Evolutionary conservation across 2,329 filamentous ascomycete species (phyloP).

Genomic region (Hypoxylon sp.): DNA sequence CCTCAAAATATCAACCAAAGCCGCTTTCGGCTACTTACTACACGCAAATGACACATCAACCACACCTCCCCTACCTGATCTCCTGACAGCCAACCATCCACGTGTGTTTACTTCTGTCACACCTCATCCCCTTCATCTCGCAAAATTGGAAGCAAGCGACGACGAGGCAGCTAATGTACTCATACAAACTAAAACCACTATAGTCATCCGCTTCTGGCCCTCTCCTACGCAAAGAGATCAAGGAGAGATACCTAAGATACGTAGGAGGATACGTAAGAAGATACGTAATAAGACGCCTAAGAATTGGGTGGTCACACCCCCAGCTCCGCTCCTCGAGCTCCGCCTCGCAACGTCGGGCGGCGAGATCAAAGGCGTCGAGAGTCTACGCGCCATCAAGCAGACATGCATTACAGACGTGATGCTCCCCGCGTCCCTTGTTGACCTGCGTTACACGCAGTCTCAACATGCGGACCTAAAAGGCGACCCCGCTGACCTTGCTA

Average conservation of each 20-base stretch:
- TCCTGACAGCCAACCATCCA: constrained; percentile 42
- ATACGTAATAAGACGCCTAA: too few relatives aligned
- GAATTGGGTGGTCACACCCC: constrained; percentile 37
- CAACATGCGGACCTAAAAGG: constrained; percentile 54
- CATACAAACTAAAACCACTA: constrained; percentile 50
- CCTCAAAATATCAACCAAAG: constrained; percentile 54
- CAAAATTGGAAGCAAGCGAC: constrained; percentile 50
- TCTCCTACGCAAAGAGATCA: constrained; percentile 40
- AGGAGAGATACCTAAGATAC: background rate
- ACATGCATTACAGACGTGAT: constrained; percentile 61
- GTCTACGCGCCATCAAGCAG: constrained; percentile 59
- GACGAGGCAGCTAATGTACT: constrained; percentile 41
- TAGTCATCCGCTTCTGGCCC: constrained; percentile 65
- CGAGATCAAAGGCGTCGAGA: constrained; percentile 53
- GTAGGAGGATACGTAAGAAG: too few relatives aligned
- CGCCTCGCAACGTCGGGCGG: constrained; percentile 55
- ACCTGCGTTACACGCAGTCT: constrained; percentile 63
- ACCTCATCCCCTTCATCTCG: constrained; percentile 64
- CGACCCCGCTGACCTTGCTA: constrained; percentile 43
- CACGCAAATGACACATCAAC: constrained; percentile 37
- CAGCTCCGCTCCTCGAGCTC: constrained; percentile 57
- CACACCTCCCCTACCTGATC: constrained; percentile 30
- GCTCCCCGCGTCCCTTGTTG: constrained; percentile 63
- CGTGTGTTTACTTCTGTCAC: constrained; percentile 62
- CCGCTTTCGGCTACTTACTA: constrained; percentile 68